Base-by-base conservation (phyloP, 1,284 basidiomycete genomes). In the Gomphus bonarii region DNA sequence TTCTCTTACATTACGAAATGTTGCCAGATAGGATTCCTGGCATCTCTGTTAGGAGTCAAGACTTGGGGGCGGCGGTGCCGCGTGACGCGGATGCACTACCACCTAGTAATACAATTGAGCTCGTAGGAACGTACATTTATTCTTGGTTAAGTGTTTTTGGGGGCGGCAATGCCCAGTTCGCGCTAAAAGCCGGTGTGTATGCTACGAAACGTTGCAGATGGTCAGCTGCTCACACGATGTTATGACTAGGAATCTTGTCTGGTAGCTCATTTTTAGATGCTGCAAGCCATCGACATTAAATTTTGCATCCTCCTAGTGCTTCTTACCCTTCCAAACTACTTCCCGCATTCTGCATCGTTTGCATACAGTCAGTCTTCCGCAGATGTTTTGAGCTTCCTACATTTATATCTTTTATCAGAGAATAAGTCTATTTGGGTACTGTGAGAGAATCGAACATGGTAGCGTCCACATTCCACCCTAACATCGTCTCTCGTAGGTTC, bases 61-160 rank as follows among this genome's bases (percentile, higher is more conserved):
- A 83, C 61, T 72, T 86, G 0, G 82, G 83, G 2, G 65, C 76
- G 47, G 76, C 84, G 0, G 68, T 70, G 18, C 71, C 75, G 2
- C 73, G 88, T 36, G 84, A 91, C 68, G 88, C 88, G 0, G 88
- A 91, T 64, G 86, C 84, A 0, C 66, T 90, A 1, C 85, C 86
- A 7, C 85, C 87, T 0, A 66, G 70, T 1, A 88, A 85, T 60
- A 38, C 61, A 2, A 70, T 84, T 38, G 81, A 88, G 63, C 68
- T 65, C 46, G 58, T 76, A 0, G 75, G 80, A 73, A 75, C 72
- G 49, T 65, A 69, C 57, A 11, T 81, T 0, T 79, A 84, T 64
- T 65, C 70, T 16, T 59, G 65, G 1, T 59, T 74, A 8, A 66
- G 66, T 3, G 70, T 70, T 0, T 62, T 85, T 0, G 71, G 74